These are phyloP conservation scores for Verticillium albo-atrum DNA, from an alignment of 2,329 filamentous ascomycete genomes.

Conservation along the genomic window DNA sequence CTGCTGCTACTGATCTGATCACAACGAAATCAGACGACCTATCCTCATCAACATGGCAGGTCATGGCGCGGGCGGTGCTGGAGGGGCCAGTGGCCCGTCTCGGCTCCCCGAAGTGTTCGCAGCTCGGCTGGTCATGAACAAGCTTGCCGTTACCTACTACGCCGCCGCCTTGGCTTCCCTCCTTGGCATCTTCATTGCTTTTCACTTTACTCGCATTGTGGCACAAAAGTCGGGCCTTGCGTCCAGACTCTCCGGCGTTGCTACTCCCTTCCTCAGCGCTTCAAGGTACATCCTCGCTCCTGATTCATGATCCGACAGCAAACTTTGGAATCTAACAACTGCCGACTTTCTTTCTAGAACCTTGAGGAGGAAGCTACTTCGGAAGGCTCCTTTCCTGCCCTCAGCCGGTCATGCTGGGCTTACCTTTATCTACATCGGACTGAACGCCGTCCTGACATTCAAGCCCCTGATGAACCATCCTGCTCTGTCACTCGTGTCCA, in stretches of 20 bases:
- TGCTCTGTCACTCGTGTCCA: conserved; percentile 22
- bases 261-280: conserved; percentile 5
- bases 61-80: background rate
- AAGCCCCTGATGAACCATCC: conserved; percentile 24
- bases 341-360: conserved; percentile 2
- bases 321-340: background rate
- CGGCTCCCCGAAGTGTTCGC: conserved; percentile 6
- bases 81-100: background rate
- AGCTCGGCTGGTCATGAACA: conserved; percentile 15
- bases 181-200: conserved; percentile 6
- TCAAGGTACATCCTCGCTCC: conserved; percentile 6
- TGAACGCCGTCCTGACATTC: conserved; percentile 29
- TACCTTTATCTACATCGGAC: conserved; percentile 21
- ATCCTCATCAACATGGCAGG: background rate
- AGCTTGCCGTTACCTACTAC: conserved; percentile 18
- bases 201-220: conserved; percentile 8
- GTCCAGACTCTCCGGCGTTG: background rate
- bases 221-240: conserved; percentile 4
- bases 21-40: no score
- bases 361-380: conserved; percentile 6
- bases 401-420: conserved; percentile 24
- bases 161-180: conserved; percentile 7
- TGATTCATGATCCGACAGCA: background rate
- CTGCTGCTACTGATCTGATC: no score
- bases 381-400: conserved; percentile 9